phyloP scores from a whole-genome alignment of 352 stramenopile genomes.

The Globisporangium yorkense region DNA sequence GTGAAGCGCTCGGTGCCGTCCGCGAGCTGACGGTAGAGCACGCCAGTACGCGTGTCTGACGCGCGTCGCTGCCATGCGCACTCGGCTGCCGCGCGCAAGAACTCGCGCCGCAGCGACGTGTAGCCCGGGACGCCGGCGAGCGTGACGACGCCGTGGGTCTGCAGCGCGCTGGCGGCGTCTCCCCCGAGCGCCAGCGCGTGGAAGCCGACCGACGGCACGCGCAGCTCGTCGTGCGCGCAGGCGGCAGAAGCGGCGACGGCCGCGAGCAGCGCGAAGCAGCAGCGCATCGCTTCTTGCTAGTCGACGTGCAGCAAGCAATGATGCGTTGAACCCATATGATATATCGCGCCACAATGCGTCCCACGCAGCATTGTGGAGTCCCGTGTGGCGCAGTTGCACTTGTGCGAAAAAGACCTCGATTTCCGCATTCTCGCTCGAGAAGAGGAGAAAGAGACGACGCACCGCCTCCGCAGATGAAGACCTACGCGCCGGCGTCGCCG shows the following conservation, averaged over 20 bases:
- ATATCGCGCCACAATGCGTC: neutral
- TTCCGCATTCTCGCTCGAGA: neutral
- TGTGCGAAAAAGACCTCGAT: neutral
- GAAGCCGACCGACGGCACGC: conserved; percentile 12
- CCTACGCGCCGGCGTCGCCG: conserved; percentile 9
- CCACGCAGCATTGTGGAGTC: neutral
- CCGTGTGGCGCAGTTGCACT: neutral
- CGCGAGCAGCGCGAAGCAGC: neutral
- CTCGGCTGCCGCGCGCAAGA: conserved; percentile 6
- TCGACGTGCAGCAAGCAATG: too few species aligned
- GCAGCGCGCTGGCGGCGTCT: conserved; percentile 8
- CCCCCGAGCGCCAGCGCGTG: conserved; percentile 2
- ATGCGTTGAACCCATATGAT: neutral
- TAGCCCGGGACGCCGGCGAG: conserved; percentile 10
- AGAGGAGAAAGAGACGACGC: neutral
- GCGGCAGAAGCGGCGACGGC: neutral
- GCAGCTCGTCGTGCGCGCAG: neutral
- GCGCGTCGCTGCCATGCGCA: conserved; percentile 5
- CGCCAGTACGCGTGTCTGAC: neutral
- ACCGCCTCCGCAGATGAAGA: conserved; percentile 8
- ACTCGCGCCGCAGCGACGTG: conserved; percentile 3
- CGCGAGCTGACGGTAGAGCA: conserved; percentile 11
- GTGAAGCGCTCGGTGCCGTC: conserved; percentile 19
- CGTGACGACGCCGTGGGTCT: conserved; percentile 13
- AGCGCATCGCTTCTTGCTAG: neutral